Evolutionary conservation across 306 rosid genomes (phyloP), one percentile per base, ranked within the genome.

Genomic region (Dalbergia cultrata): DNA sequence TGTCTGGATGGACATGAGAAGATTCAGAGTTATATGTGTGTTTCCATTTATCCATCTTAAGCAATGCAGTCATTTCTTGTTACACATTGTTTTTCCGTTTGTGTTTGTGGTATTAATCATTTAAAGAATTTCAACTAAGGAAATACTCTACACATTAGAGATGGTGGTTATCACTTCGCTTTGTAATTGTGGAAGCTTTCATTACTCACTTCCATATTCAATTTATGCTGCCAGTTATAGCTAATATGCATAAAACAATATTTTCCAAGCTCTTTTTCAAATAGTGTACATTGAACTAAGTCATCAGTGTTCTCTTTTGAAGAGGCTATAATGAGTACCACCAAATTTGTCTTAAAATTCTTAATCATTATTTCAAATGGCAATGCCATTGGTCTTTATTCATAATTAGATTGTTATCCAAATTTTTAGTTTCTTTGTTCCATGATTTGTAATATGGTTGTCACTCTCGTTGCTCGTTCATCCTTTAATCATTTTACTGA

Each of bases 1-100:
- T 98, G 99, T 86, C 85, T 95, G 85, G 98, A 91, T 89, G 99
- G 94, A 54, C 89, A 95, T 9, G 97, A 95, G 88, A 95, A 95
- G 92, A 95, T 95, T 77, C 93, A 95, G 89, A 91, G 97, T 90
- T 95, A 95, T 82, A 95, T 95, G 99, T 95, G 98, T 95, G 89
- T 90, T 98, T 90, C 87, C 89, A 84, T 80, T 88, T 89, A 84
- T 86, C 85, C 86, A 78, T 90, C 81, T 88, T 81, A 72, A 85
- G 86, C 88, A 80, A 83, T 83, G 90, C 83, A 89, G 81, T 78
- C 75, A 86, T 80, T 73, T 85, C 79, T 88, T 73, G 78, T 78
- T 78, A 50, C 76, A 75, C 68, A 84, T 63, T 64, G 68, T 69
- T 67, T 74, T 75, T 56, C 26, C 43, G 37, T 62, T 14, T 49